Evolutionary conservation across 2,329 filamentous ascomycete species (phyloP), one percentile per base, ranked within the genome.

Genomic region (Fusarium sp.): DNA sequence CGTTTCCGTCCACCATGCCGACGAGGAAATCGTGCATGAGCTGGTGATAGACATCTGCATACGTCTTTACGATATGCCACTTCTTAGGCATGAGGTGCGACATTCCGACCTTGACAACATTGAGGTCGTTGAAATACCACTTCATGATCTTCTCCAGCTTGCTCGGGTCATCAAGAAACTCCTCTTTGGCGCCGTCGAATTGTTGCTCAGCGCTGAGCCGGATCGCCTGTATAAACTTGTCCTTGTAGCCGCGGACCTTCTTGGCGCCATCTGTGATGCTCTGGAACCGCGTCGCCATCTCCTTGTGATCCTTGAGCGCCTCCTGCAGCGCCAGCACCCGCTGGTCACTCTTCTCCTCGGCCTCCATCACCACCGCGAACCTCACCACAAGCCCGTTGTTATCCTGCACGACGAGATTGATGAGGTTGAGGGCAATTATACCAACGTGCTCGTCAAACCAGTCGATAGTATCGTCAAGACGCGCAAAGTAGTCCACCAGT

Each of bases 111-210:
- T 95, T 94, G 77, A 98, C 95, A 4, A 94, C 94, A 80, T 97
- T 97, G 39, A 99, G 88, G 79, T 99, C 95, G 82, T 98, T 98
- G 84, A 98, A 99, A 82, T 91, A 99, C 96, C 96, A 99, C 76
- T 93, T 93, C 82, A 97, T 89, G 71, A 89, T 90, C 84, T 97
- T 97, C 70, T 97, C 93, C 48, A 99, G 86, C 75, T 89, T 90
- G 52, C 91, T 88, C 0, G 96, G 93, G 76, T 98, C 94, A 39
- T 92, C 92, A 56, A 95, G 82, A 79, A 99, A 98, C 48, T 90
- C 88, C 57, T 92, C 88, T 62, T 90, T 89, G 41, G 90, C 88
- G 63, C 89, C 86, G 12, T 90, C 89, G 74, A 98, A 94, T 76
- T 95, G 92, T 46, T 87, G 88, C 76, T 92, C 87, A 7, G 91